A percentile compares a stretch with the other conserved stretches of the same genome.
Conservation (phyloP, 352 stramenopile genomes). For the Phytophthora meadii region DNA sequence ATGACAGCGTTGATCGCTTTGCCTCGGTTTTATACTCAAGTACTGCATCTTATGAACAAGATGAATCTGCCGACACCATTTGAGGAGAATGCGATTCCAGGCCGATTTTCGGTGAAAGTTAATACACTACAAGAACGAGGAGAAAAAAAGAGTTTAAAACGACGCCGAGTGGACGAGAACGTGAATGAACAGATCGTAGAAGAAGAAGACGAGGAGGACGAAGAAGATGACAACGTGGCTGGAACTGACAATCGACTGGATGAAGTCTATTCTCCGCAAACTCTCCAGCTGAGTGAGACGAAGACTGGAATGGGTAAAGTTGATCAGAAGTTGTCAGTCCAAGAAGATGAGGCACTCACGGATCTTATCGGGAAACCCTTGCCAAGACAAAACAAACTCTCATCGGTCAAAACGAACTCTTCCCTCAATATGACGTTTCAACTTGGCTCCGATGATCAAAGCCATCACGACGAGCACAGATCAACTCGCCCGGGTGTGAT, state of each 20-base stretch:
- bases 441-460: conserved; percentile 10
- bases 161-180: conserved; percentile 20
- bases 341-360: conserved; percentile 1
- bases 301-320: neutral
- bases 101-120: conserved; percentile 54
- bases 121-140: conserved; percentile 7
- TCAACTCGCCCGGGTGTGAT: conserved; percentile 58
- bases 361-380: conserved; percentile 34
- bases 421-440: conserved; percentile 40
- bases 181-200: conserved; percentile 36
- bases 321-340: neutral
- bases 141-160: conserved; percentile 24
- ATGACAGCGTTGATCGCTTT: conserved; percentile 80
- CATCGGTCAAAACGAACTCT: conserved; percentile 20
- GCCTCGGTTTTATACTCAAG: conserved; percentile 90
- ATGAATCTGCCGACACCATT: conserved; percentile 91
- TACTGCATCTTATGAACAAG: conserved; percentile 93
- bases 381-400: conserved; percentile 17
- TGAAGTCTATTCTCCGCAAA: neutral
- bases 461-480: neutral
- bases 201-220: conserved; percentile 50
- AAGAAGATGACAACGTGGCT: conserved; percentile 14
- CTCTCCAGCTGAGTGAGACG: neutral
- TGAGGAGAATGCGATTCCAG: conserved; percentile 69
- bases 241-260: neutral